Conservation (phyloP, 164 flowering plant genomes). For the Macadamia integrifolia region DNA sequence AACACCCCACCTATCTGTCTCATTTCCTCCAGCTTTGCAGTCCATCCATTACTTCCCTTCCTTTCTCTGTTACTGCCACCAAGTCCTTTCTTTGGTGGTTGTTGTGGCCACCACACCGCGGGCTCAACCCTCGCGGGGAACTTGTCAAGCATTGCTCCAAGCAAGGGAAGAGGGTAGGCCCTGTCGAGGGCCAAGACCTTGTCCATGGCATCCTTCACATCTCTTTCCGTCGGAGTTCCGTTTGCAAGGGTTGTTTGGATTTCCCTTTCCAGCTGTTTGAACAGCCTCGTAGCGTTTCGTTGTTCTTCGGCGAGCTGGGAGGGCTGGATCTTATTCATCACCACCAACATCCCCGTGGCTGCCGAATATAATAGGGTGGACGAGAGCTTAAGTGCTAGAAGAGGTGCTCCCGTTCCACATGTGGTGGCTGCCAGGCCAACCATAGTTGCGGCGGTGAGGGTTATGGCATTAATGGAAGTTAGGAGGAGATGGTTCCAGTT, state of each 20-base stretch:
- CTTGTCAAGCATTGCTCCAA: too few species aligned
- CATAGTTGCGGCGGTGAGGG: slow-evolving; percentile 42
- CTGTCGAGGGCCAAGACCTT: too few species aligned
- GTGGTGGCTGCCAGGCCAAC: slow-evolving; percentile 21
- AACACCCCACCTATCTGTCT: slow-evolving; percentile 14
- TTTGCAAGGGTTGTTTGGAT: slow-evolving; percentile 10
- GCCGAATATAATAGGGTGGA: slow-evolving; percentile 31
- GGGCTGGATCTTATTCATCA: too few species aligned
- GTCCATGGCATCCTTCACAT: slow-evolving; percentile 16
- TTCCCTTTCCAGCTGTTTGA: too few species aligned
- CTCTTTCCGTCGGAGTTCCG: neutral
- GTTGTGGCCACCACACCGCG: slow-evolving; percentile 21
- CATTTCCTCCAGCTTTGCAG: slow-evolving; percentile 19
- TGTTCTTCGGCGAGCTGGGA: too few species aligned
- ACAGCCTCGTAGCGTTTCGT: too few species aligned
- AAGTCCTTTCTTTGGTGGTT: neutral
- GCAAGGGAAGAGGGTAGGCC: too few species aligned
- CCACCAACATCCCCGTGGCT: slow-evolving; percentile 25
- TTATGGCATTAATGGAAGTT: too few species aligned
- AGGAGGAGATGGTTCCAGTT: too few species aligned
- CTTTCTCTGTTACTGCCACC: too few species aligned
- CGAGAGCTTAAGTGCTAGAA: slow-evolving; percentile 26
- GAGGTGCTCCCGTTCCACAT: neutral
- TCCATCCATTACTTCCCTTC: slow-evolving; percentile 19
- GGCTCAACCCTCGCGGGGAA: slow-evolving; percentile 19